These are phyloP conservation scores for Pythium graminicola DNA, from an alignment of 352 stramenopile species.

Conservation along the genomic window DNA sequence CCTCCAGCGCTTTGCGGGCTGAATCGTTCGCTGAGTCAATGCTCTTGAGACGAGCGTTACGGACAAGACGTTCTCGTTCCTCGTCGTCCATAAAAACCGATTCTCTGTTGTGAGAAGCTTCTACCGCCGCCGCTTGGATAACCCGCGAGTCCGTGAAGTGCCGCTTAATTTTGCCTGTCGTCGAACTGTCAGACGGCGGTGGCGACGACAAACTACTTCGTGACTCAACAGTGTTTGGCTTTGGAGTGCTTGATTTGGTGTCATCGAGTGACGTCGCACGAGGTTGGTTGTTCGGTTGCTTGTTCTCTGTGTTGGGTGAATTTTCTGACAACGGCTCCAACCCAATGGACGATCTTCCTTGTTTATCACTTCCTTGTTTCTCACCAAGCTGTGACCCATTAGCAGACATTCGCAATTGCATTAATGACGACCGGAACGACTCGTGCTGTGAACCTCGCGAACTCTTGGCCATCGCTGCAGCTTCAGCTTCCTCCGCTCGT, in stretches of 20 bases:
- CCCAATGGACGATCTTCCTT: background rate
- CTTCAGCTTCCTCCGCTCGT: constrained; percentile 20
- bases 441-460: constrained; percentile 13
- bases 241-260: background rate
- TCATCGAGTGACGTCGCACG: background rate
- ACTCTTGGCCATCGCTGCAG: constrained; percentile 2
- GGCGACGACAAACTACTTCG: background rate
- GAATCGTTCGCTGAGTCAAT: constrained; percentile 28
- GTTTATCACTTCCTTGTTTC: background rate
- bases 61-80: constrained; percentile 31
- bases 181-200: background rate
- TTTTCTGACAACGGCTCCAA: background rate
- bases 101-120: constrained; percentile 26
- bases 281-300: background rate
- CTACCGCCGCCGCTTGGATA: constrained; percentile 53
- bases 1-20: background rate
- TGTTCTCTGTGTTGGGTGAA: background rate
- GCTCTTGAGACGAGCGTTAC: constrained; percentile 38
- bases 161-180: constrained; percentile 41
- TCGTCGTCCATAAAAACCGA: constrained; percentile 32
- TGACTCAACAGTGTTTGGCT: background rate
- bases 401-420: constrained; percentile 19
- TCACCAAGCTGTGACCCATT: constrained; percentile 14
- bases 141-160: constrained; percentile 56
- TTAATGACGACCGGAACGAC: constrained; percentile 16